Base-by-base conservation (phyloP, 441 rosid genomes). In the Pelargonium cotyledonis region DNA sequence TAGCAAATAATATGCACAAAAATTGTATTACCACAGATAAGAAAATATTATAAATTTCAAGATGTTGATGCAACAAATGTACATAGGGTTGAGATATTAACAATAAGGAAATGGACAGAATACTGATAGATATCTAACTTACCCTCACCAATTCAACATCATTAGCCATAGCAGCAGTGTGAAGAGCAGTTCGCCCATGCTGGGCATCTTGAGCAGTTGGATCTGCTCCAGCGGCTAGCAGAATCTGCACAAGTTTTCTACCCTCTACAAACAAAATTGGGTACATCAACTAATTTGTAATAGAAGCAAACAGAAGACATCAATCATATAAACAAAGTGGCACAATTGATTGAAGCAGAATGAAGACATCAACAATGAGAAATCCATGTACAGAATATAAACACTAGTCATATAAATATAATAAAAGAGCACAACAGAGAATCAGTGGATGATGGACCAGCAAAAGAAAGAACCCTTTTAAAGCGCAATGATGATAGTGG, bases 181-280 rank as follows among this genome's bases (percentile, higher is more conserved):
- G 99, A 81, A 95, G 78, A 14, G 89, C 98, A 69, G 99, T 95
- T 80, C 91, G 88, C 62, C 96, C 91, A 77, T 92, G 88, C 80
- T 86, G 92, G 67, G 86, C 31, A 83, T 95, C 99, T 82, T 89
- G 96, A 53, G 94, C 90, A 66, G 88, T 86, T 70, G 92, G 90
- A 81, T 91, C 94, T 57, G 99, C 98, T 69, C 98, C 98, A 79
- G 97, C 96, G 70, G 89, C 88, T 73, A 95, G 94, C 84, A 95
- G 76, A 72, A 89, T 64, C 67, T 80, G 85, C 79, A 89, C 99
- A 79, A 92, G 77, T 73, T 90, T 87, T 82, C 98, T 92, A 58
- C 98, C 97, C 83, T 95, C 99, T 95, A 76, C 84, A 82, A 67
- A 76, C 57, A 74, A 60, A 14, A 74, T 63, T 74, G 7, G 65